These are phyloP conservation scores for Trichophyton benhamiae DNA, from an alignment of 2,329 filamentous ascomycete genomes.

Conservation along the genomic window DNA sequence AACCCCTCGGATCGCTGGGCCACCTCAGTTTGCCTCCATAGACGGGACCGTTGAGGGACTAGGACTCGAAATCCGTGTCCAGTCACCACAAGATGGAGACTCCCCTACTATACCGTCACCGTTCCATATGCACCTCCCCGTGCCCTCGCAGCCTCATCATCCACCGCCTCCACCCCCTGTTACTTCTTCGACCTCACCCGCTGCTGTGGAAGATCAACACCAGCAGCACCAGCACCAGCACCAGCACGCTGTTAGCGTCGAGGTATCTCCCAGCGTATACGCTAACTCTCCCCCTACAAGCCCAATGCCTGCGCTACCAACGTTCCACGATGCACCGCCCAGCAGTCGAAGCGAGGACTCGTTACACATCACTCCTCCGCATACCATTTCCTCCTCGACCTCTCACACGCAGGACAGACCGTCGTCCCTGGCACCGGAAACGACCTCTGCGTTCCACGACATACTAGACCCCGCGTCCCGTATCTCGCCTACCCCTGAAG, in stretches of 20 bases:
- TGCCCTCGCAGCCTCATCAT: conserved; percentile 36
- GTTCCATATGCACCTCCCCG: conserved; percentile 16
- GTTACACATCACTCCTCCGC: conserved; percentile 22
- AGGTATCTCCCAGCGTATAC: conserved; percentile 19
- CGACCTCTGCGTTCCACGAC: conserved; percentile 11
- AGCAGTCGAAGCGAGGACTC: conserved; percentile 27
- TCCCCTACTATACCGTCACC: conserved; percentile 21
- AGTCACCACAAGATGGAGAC: conserved; percentile 21
- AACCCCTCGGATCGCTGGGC: conserved; percentile 18
- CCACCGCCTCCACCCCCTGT: conserved; percentile 20
- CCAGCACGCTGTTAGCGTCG: conserved; percentile 3
- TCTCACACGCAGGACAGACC: background rate
- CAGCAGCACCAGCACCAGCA: background rate
- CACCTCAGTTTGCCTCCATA: conserved; percentile 12
- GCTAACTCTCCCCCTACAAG: conserved; percentile 11
- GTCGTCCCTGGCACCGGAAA: background rate
- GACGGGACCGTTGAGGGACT: conserved; percentile 27
- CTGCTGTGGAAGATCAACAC: background rate
- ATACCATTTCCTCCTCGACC: conserved; percentile 26
- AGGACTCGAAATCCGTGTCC: conserved; percentile 34
- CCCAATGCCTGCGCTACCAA: conserved; percentile 10
- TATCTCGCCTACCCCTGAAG: conserved; percentile 27
- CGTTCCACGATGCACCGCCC: conserved; percentile 17
- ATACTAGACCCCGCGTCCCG: conserved; percentile 11
- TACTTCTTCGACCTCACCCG: conserved; percentile 22